Conservation (phyloP, 225 moss, liverwort and hornwort species). For the Sphagnum tenellum region DNA sequence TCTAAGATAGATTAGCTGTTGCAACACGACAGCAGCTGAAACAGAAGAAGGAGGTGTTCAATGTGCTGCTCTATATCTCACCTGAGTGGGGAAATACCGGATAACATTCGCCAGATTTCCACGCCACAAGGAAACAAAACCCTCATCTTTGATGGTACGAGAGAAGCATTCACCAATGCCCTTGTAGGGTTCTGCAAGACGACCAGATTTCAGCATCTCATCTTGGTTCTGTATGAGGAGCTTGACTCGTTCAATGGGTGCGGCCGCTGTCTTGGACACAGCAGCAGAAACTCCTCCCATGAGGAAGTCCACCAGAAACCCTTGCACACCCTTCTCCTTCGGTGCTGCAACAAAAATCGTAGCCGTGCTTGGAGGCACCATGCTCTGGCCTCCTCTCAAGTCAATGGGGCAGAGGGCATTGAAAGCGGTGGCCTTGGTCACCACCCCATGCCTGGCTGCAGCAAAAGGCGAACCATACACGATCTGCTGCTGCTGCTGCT, state of each 20-base stretch:
- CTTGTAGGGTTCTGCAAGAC: slow-evolving; percentile 37
- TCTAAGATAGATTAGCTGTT: no score
- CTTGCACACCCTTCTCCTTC: slow-evolving; percentile 19
- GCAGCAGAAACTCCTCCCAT: slow-evolving; percentile 7
- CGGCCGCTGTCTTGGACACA: background rate
- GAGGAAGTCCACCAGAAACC: slow-evolving; percentile 19
- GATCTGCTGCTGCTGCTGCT: slow-evolving; percentile 6
- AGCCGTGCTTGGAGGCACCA: slow-evolving; percentile 9
- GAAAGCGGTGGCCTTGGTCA: slow-evolving; percentile 16
- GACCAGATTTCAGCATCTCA: slow-evolving; percentile 44
- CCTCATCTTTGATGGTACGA: slow-evolving; percentile 32
- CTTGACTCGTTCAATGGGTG: slow-evolving; percentile 18
- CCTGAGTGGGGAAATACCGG: slow-evolving; percentile 7
- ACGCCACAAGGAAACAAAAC: slow-evolving; percentile 18
- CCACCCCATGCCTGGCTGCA: slow-evolving; percentile 12
- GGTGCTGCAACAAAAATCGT: slow-evolving; percentile 25
- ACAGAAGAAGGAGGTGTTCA: no score
- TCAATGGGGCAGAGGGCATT: slow-evolving; percentile 29
- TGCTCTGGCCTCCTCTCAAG: slow-evolving; percentile 14
- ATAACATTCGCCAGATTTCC: slow-evolving; percentile 29
- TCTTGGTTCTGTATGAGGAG: slow-evolving; percentile 46
- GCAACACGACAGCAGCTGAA: no score
- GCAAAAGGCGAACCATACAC: slow-evolving; percentile 25
- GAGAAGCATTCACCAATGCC: slow-evolving; percentile 44
- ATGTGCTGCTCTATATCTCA: background rate